Conservation (phyloP, 1,139 yeast species). For the Pneumocystis carinii region DNA sequence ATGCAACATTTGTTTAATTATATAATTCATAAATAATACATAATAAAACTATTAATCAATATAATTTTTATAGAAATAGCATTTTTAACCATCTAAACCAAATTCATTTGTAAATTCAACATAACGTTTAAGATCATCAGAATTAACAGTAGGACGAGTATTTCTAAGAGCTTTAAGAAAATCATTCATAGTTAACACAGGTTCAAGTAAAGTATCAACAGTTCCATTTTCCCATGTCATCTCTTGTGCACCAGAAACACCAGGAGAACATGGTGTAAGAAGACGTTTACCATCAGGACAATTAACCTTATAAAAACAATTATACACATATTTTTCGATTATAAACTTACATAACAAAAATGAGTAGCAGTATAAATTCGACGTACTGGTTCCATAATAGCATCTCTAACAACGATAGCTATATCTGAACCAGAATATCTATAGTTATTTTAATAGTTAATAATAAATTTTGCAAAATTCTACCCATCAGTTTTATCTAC, state of each 20-base stretch:
- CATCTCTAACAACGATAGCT: conserved; percentile 92
- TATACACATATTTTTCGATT: conserved; percentile 11
- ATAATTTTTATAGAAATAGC: too few relatives aligned
- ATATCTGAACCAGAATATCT: conserved; percentile 91
- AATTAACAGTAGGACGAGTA: conserved; percentile 90
- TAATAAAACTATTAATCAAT: too few relatives aligned
- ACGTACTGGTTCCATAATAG: conserved; percentile 93
- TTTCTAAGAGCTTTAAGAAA: conserved; percentile 83
- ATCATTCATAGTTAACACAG: conserved; percentile 77
- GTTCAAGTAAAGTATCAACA: conserved; percentile 79
- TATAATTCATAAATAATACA: too few relatives aligned
- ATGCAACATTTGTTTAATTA: too few relatives aligned
- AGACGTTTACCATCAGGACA: conserved; percentile 28
- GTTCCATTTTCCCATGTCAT: conserved; percentile 88
- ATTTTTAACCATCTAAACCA: conserved; percentile 8
- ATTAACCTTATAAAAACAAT: conserved; percentile 17
- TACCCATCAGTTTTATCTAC: conserved; percentile 88
- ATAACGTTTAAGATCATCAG: conserved; percentile 65
- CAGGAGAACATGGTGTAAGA: conserved; percentile 92
- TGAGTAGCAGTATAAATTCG: conserved; percentile 95
- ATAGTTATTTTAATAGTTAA: not conserved
- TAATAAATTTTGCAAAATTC: not conserved
- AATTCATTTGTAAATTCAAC: conserved; percentile 82
- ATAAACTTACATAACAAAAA: conserved; percentile 42
- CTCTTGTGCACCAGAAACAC: conserved; percentile 71